These are phyloP conservation scores for Alloteropsis semialata DNA, from an alignment of 176 grass and related monocot species.

Conservation along the genomic window DNA sequence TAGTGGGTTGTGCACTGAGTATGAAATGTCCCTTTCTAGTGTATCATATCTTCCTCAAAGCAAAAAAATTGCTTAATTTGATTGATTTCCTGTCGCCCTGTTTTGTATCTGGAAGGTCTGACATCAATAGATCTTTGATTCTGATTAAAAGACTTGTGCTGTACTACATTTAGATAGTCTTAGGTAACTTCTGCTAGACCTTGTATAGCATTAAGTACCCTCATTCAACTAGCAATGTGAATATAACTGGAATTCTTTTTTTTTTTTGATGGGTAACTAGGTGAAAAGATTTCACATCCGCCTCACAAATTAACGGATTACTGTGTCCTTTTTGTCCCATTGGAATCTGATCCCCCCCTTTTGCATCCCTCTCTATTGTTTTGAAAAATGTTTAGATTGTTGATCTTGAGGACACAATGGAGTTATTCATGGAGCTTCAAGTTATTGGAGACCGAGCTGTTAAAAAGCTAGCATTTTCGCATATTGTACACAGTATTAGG, in stretches of 20 bases:
- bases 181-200: neutral
- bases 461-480: conserved; percentile 89
- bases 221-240: neutral
- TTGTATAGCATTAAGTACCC: neutral
- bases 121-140: neutral
- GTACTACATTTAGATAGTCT: neutral
- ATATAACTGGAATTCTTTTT: too few relatives aligned
- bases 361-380: neutral
- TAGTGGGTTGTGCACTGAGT: neutral
- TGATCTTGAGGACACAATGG: conserved; percentile 77
- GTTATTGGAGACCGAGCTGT: conserved; percentile 72
- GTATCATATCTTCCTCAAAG: neutral
- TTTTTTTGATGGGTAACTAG: neutral
- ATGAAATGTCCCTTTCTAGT: neutral
- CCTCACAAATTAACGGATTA: neutral
- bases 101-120: neutral
- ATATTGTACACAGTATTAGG: conserved; percentile 80
- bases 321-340: neutral
- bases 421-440: conserved; percentile 96
- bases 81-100: neutral
- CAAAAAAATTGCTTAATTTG: neutral
- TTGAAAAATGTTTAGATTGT: conserved; percentile 53
- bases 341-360: neutral
- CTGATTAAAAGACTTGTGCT: neutral
- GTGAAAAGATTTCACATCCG: neutral